Evolutionary conservation across 441 rosid genomes (phyloP).

Genomic region (Populus hybrid): DNA sequence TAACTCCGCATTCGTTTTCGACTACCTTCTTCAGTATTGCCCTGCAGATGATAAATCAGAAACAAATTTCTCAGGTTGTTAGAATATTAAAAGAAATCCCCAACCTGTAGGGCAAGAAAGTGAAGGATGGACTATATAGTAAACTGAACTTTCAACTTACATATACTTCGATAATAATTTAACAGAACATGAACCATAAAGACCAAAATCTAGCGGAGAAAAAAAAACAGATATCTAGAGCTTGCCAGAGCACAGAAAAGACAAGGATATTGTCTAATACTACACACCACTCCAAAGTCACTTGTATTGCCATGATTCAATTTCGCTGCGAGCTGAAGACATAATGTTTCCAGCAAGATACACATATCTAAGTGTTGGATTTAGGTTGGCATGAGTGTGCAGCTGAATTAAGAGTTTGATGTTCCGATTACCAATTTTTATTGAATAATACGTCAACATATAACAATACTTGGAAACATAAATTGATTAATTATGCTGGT

Average conservation of each 20-base stretch:
- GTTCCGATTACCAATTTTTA: not conserved
- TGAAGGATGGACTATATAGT: not conserved
- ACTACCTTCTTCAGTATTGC: conserved; percentile 60
- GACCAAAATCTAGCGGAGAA: not conserved
- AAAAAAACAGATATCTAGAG: not conserved
- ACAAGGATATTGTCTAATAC: not conserved
- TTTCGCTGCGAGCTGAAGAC: too few relatives aligned
- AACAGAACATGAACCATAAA: too few relatives aligned
- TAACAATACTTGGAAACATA: not conserved
- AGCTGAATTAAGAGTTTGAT: too few relatives aligned
- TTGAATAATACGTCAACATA: not conserved
- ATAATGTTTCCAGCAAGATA: too few relatives aligned
- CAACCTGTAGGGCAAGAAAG: not conserved
- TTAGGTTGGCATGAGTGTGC: too few relatives aligned
- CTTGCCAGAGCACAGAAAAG: not conserved
- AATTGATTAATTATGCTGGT: not conserved
- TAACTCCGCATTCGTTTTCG: conserved; percentile 71
- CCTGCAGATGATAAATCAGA: conserved; percentile 50
- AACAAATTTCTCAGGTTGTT: not conserved
- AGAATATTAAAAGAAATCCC: not conserved
- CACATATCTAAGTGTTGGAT: too few relatives aligned
- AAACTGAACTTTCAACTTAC: not conserved
- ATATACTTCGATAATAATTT: not conserved
- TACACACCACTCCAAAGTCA: too few relatives aligned
- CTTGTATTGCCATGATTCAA: too few relatives aligned